Base-by-base conservation (phyloP, 805 yeast species). In the Priceomyces medius region DNA sequence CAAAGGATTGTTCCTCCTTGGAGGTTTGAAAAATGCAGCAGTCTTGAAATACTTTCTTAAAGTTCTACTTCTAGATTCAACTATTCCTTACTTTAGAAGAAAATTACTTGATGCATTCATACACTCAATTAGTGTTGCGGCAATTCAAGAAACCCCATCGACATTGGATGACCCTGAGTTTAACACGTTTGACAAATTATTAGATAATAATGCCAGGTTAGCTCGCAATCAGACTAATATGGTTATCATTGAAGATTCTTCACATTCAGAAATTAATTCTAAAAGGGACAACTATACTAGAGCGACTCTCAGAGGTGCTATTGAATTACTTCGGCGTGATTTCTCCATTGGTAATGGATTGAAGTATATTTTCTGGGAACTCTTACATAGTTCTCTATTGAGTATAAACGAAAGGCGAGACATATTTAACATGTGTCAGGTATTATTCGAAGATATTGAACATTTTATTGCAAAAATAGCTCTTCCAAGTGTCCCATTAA, bases 261-360 rank as follows among this genome's bases (percentile, higher is more conserved):
- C 69, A 2, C 59, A 54, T 26, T 47, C 54, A 18, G 72, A 66
- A 26, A 72, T 79, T 63, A 71, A 66, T 21, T 60, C 74, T 0
- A 76, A 89, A 49, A 74, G 82, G 44, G 89, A 83, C 49, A 77
- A 76, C 2, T 65, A 80, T 34, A 85, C 91, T 0, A 74, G 90
- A 48, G 75, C 77, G 1, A 71, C 85, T 0, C 56, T 85, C 12
- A 71, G 68, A 17, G 93, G 93, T 13, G 79, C 88, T 0, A 74
- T 85, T 29, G 83, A 80, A 20, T 53, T 83, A 4, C 61, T 87
- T 9, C 65, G 91, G 38, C 68, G 84, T 37, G 84, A 80, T 40
- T 75, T 79, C 43, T 57, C 76, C 2, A 69, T 76, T 38, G 80
- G 84, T 1, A 55, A 61, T 20, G 87, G 88, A 0, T 64, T 93